Conservation (phyloP, 768 basidiomycete species). For the Psilocybe cyanescens region DNA sequence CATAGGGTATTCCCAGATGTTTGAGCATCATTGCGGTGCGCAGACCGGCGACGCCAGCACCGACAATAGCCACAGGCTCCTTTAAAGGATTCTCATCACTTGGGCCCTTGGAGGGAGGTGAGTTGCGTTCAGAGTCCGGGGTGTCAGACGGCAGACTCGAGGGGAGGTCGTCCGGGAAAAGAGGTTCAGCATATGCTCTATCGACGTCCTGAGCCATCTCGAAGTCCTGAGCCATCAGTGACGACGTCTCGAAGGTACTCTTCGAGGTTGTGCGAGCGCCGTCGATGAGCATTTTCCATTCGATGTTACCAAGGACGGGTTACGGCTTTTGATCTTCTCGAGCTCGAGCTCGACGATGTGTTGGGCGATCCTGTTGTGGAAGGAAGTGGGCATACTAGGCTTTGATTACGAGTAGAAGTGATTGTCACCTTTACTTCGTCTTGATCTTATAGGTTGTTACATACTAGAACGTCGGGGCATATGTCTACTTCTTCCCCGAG, state of each 20-base stretch:
- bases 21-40: slow-evolving; percentile 34
- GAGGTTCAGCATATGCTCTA: not conserved
- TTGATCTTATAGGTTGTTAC: too few relatives aligned
- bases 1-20: slow-evolving; percentile 26
- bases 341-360: slow-evolving; percentile 11
- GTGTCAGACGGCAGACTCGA: not conserved
- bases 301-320: not conserved
- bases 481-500: too few relatives aligned
- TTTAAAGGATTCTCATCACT: not conserved
- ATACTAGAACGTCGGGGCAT: too few relatives aligned
- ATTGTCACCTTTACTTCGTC: too few relatives aligned
- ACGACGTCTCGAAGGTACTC: not conserved
- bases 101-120: not conserved
- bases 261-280: too few relatives aligned
- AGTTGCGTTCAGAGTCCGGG: not conserved
- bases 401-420: too few relatives aligned
- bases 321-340: not conserved
- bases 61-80: slow-evolving; percentile 13
- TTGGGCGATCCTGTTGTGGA: slow-evolving; percentile 9
- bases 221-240: too few relatives aligned
- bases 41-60: slow-evolving; percentile 30
- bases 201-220: not conserved
- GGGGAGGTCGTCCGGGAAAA: slow-evolving; percentile 7
- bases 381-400: slow-evolving; percentile 4
- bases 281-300: not conserved